Evolutionary conservation across 768 basidiomycete genomes (phyloP), one percentile per base, ranked within the genome.

Genomic region (Amanita phalloides): DNA sequence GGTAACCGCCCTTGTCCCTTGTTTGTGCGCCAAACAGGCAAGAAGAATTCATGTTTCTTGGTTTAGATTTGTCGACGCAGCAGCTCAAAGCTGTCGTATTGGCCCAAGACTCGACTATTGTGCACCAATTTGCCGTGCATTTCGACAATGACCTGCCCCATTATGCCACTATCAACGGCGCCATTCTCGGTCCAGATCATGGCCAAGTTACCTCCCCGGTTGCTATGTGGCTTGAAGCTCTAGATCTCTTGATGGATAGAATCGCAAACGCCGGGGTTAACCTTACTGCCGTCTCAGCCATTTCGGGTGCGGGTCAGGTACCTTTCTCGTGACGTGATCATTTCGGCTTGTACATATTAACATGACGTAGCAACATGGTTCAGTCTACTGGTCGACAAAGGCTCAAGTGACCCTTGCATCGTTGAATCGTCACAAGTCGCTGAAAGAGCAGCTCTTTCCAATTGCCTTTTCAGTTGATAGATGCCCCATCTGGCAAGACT

Each of bases 401-500:
- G 82, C 82, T 0, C 74, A 77, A 49, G 36, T 54, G 4, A 61
- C 77, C 6, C 72, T 93, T 6, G 67, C 75, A 2, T 67, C 66
- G 2, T 72, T 90, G 50, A 73, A 83, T 61, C 57, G 81, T 0
- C 55, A 62, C 7, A 66, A 73, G 48, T 62, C 76, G 1, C 68
- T 91, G 7, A 68, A 69, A 8, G 71, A 75, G 2, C 87, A 90
- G 57, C 68, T 92, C 35, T 66, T 69, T 17, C 78, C 76, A 0
- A 62, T 60, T 6, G 88, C 88, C 2, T 90, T 92, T 64, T 81
- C 87, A 5, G 66, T 80, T 10, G 71, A 71, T 1, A 73, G 73
- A 55, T 77, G 84, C 3, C 89, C 90, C 8, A 92, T 92, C 60
- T 94, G 91, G 90, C 90, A 93, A 63, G 91, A 93, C 65, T 89